Evolutionary conservation across 2,329 filamentous ascomycete species (phyloP), one percentile per base, ranked within the genome.

Genomic region (Penicillium sp.): DNA sequence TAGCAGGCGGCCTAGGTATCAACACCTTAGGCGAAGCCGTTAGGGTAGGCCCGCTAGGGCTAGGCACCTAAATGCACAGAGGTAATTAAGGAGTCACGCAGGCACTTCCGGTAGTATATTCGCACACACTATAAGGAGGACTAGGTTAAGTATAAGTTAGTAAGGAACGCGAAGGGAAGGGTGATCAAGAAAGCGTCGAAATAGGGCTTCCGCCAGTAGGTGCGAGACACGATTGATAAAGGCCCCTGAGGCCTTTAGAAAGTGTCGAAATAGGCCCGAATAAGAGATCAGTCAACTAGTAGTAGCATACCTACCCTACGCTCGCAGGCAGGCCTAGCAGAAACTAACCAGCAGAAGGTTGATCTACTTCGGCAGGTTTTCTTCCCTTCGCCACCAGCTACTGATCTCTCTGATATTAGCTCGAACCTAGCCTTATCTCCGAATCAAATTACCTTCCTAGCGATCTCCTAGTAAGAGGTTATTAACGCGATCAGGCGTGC

Each of bases 261-360:
- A 6, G 26, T 59, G 5, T 53, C 22, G 4, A 59, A 59, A 49
- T 59, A 40, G 57, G n/a, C n/a, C n/a, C n/a, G n/a, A n/a, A n/a
- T n/a, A 50, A n/a, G 40, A 22, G 57, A 38, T 10, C 19, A 53
- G 15, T 15, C 15, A 12, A 24, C 44, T 3, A 37, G 53, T 8
- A 62, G 53, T 8, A 57, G 44, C 17, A 60, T 58, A 5, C 60
- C 53, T 1, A 42, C 62, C 28, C 33, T 65, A 10, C 33, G 42
- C 1, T 19, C 15, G 8, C 47, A 28, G 0, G 17, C 24, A n/a
- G 30, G 40, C 24, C 22, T 56, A 26, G 45, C 49, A n/a, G 54
- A 60, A 4, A 51, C 38, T 0, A 45, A 42, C 3, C 5, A 54
- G 22, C 37, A 30, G 15, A 65, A 65, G 17, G 53, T 61, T 0